Evolutionary conservation across 2,329 filamentous ascomycete species (phyloP).

Genomic region (Plectosphaerella cucumerina): DNA sequence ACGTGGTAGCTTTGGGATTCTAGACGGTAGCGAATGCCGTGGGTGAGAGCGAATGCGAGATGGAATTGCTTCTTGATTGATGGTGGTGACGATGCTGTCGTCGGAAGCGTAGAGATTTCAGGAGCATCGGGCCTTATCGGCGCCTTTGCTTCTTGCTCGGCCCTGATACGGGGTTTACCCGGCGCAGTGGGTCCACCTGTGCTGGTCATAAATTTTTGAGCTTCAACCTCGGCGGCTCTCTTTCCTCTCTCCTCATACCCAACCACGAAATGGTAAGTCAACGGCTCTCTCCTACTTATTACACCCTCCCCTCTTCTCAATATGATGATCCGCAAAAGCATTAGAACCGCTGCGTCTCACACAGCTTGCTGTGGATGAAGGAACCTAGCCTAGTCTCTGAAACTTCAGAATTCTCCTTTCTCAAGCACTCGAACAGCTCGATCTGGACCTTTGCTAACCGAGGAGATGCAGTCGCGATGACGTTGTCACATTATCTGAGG

Average conservation of each 20-base stretch:
- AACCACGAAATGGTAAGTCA: constrained; percentile 2
- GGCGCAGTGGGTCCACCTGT: neutral
- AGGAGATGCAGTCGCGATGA: constrained; percentile 25
- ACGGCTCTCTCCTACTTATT: neutral
- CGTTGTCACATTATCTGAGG: constrained; percentile 29
- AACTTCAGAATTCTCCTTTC: constrained; percentile 5
- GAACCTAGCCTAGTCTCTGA: constrained; percentile 37
- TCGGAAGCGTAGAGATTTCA: constrained; percentile 12
- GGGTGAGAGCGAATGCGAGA: neutral
- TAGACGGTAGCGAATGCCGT: neutral
- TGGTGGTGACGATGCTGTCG: constrained; percentile 9
- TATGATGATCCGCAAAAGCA: constrained; percentile 32
- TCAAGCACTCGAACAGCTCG: constrained; percentile 8
- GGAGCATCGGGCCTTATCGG: neutral
- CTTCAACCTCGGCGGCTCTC: neutral
- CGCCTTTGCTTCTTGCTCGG: neutral
- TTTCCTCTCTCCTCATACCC: neutral
- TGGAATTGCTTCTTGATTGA: constrained; percentile 2
- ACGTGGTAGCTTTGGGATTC: neutral
- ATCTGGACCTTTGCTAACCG: constrained; percentile 16
- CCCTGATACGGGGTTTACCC: neutral
- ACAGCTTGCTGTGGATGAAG: constrained; percentile 39
- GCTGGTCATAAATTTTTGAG: constrained; percentile 1
- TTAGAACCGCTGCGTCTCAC: constrained; percentile 50
- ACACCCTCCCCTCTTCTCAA: neutral